Conservation (phyloP, 2,329 filamentous ascomycete genomes). For the Hypoxylon sp. region DNA sequence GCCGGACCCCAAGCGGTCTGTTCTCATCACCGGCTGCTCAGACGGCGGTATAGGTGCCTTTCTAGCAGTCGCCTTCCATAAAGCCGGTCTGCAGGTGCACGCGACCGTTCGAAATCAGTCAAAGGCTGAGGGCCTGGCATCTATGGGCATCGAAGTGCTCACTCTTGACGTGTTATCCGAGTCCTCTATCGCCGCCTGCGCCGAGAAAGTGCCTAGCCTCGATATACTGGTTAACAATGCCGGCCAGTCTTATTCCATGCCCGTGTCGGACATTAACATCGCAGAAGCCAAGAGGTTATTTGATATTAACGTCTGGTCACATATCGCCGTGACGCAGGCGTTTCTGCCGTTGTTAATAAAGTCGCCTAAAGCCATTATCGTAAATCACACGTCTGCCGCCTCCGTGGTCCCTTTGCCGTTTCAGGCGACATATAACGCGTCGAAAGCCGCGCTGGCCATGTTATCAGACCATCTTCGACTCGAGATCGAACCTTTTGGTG, state of each 20-base stretch:
- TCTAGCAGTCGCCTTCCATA: conserved; percentile 53
- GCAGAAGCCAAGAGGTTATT: conserved; percentile 50
- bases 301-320: conserved; percentile 54
- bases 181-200: conserved; percentile 49
- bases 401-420: conserved; percentile 43
- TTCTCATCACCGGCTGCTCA: not conserved
- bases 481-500: conserved; percentile 61
- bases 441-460: conserved; percentile 62
- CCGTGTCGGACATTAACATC: not conserved
- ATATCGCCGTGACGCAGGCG: conserved; percentile 52
- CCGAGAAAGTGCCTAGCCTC: conserved; percentile 27
- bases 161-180: conserved; percentile 52
- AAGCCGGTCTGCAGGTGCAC: conserved; percentile 55
- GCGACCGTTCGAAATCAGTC: conserved; percentile 51
- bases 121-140: conserved; percentile 48
- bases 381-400: not conserved
- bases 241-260: conserved; percentile 39
- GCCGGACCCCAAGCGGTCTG: not conserved
- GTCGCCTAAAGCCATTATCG: conserved; percentile 46
- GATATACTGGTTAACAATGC: conserved; percentile 36
- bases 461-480: conserved; percentile 58
- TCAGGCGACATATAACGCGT: conserved; percentile 45
- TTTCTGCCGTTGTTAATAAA: conserved; percentile 51
- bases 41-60: conserved; percentile 58
- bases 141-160: conserved; percentile 47